Base-by-base conservation (phyloP, 2,329 filamentous ascomycete genomes). In the Apiospora marii region DNA sequence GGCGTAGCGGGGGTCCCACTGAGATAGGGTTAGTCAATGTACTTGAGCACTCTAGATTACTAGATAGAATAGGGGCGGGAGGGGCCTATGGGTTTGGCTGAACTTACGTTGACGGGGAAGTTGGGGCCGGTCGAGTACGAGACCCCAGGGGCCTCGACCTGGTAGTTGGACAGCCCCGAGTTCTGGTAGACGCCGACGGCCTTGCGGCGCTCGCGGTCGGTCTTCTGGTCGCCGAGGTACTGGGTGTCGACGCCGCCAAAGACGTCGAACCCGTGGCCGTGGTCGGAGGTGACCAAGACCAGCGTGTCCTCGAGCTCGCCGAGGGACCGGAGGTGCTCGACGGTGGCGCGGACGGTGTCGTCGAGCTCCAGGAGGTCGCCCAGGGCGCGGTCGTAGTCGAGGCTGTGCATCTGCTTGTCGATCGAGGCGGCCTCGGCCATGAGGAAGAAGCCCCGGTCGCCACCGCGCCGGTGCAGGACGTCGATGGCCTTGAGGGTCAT, bases 401-500 rank as follows among this genome's bases (percentile, higher is more conserved):
- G 88, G 2, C 86, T 82, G 84, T 97, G 94, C 94, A 97, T 96
- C 87, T 94, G 92, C 87, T 97, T 97, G 84, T 96, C 94, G 77
- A 97, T 93, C 1, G 91, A 94, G 22, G 94, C 94, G 37, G 92
- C 94, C 82, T 97, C 94, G 16, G 91, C 91, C 94, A 97, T 96
- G 79, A 97, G 87, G 87, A 96, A 94, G 88, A 93, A 97, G 7
- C 94, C 94, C 73, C 93, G 88, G 72, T 92, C 87, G 46, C 88
- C 88, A 41, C 91, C 90, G 73, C 90, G 87, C 51, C 86, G 86
- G 81, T 92, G 84, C n/a, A 96, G 89, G 70, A 96, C 90, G 73
- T 96, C 93, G 69, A 96, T 89, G 34, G 94, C 94, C 85, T 97
- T 97, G 77, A 95, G 86, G 0, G 94, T 95, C 94, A 97, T 97